phyloP scores from a whole-genome alignment of 2,329 filamentous ascomycete genomes.

The Xylaria sp. region DNA sequence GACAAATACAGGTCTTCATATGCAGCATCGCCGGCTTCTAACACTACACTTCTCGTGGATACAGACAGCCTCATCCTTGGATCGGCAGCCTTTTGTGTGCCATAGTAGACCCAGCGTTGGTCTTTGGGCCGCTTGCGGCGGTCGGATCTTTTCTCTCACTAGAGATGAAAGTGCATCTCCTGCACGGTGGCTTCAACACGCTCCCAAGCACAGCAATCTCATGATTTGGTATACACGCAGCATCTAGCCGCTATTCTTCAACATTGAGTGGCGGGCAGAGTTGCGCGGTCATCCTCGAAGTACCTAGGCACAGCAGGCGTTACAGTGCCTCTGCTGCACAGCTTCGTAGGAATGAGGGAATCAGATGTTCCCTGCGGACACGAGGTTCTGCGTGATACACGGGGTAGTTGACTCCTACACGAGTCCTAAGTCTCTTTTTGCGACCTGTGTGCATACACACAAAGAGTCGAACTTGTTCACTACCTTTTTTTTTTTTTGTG shows the following conservation, averaged over 20 bases:
- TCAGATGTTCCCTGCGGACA: conserved; percentile 12
- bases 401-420: conserved; percentile 1
- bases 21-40: not conserved
- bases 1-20: conserved; percentile 3
- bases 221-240: conserved; percentile 7
- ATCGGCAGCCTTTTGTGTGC: conserved; percentile 2
- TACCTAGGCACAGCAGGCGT: conserved; percentile 9
- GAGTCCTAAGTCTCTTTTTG: not conserved
- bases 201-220: not conserved
- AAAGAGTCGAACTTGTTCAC: conserved; percentile 8
- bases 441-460: conserved; percentile 14
- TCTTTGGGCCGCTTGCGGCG: not conserved
- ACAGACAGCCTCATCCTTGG: not conserved
- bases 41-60: not conserved
- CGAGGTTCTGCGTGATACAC: conserved; percentile 15
- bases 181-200: not conserved
- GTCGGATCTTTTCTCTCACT: not conserved
- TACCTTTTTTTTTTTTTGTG: not conserved
- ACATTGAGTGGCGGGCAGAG: conserved; percentile 2
- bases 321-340: conserved; percentile 6
- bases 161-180: conserved; percentile 8
- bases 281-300: conserved; percentile 1
- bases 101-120: conserved; percentile 3
- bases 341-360: conserved; percentile 2
- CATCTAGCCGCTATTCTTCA: conserved; percentile 19